A percentile compares a stretch with the other conserved stretches of the same genome.
phyloP scores from a whole-genome alignment of 2,329 filamentous ascomycete species.

The Neopestalotiopsis rosae region DNA sequence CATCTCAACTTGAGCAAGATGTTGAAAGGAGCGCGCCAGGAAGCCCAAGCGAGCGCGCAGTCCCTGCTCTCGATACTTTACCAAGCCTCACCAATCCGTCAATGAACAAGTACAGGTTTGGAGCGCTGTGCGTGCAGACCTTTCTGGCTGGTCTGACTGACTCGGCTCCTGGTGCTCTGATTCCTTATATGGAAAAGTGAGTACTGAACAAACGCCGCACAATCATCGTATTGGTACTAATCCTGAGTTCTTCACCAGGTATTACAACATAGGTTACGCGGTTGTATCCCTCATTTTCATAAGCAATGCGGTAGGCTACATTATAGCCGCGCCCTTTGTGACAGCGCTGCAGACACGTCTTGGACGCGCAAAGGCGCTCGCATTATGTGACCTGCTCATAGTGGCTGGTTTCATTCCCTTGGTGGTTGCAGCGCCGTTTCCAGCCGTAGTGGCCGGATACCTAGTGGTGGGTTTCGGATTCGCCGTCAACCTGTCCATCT shows the following conservation, averaged over 20 bases:
- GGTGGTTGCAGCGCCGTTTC: conserved; percentile 72
- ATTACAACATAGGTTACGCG: conserved; percentile 78
- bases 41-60: too few species aligned
- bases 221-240: neutral
- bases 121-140: conserved; percentile 37
- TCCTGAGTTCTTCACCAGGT: conserved; percentile 35
- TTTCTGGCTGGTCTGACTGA: conserved; percentile 77
- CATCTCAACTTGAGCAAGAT: too few species aligned
- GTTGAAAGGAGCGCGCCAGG: too few species aligned
- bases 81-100: too few species aligned
- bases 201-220: conserved; percentile 17
- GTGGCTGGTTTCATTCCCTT: conserved; percentile 68
- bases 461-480: conserved; percentile 68
- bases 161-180: conserved; percentile 75
- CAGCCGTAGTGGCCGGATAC: conserved; percentile 69
- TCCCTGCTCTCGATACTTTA: too few species aligned
- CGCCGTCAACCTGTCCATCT: conserved; percentile 60
- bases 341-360: conserved; percentile 64
- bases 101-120: too few species aligned
- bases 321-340: conserved; percentile 73
- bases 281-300: conserved; percentile 84
- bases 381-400: conserved; percentile 62
- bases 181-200: conserved; percentile 77
- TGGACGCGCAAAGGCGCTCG: conserved; percentile 69
- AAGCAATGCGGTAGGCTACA: conserved; percentile 77